Percentiles rank a stretch among this genome's conserved stretches.
Evolutionary conservation across 768 basidiomycete genomes (phyloP).

Genomic region (Dioszegia hungarica): DNA sequence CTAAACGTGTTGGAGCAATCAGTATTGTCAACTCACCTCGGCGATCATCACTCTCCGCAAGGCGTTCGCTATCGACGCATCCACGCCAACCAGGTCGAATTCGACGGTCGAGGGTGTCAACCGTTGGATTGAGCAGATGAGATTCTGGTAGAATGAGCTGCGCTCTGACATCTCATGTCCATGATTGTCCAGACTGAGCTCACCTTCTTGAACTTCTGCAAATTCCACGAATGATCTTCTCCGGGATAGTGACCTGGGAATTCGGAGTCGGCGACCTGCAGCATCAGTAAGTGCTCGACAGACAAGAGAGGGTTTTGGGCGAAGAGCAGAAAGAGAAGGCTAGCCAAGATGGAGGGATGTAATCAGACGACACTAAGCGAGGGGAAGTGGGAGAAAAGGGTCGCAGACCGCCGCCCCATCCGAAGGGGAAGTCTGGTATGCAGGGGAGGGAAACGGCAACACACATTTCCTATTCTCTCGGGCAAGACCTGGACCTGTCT

Average conservation of each 20-base stretch:
- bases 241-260: conserved; percentile 83
- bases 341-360: too few relatives aligned
- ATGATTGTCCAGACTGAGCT: conserved; percentile 29
- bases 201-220: conserved; percentile 71
- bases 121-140: conserved; percentile 68
- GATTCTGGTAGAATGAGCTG: conserved; percentile 52
- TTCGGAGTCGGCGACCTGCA: conserved; percentile 76
- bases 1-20: not conserved
- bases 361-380: too few relatives aligned
- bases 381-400: too few relatives aligned
- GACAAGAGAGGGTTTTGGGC: too few relatives aligned
- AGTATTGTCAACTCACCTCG: conserved; percentile 63
- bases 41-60: conserved; percentile 87
- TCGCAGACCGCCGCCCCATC: too few relatives aligned
- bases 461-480: conserved; percentile 38
- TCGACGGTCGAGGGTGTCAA: conserved; percentile 80
- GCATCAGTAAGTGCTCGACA: too few relatives aligned
- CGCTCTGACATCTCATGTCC: not conserved
- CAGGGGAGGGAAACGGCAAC: not conserved
- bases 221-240: conserved; percentile 80
- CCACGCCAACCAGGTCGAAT: conserved; percentile 91
- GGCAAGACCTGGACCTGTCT: conserved; percentile 43
- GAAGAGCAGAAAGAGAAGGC: too few relatives aligned
- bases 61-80: conserved; percentile 93
- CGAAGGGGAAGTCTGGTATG: too few relatives aligned